Evolutionary conservation across 2,329 filamentous ascomycete genomes (phyloP).

Genomic region (Cladorrhinum sp.): DNA sequence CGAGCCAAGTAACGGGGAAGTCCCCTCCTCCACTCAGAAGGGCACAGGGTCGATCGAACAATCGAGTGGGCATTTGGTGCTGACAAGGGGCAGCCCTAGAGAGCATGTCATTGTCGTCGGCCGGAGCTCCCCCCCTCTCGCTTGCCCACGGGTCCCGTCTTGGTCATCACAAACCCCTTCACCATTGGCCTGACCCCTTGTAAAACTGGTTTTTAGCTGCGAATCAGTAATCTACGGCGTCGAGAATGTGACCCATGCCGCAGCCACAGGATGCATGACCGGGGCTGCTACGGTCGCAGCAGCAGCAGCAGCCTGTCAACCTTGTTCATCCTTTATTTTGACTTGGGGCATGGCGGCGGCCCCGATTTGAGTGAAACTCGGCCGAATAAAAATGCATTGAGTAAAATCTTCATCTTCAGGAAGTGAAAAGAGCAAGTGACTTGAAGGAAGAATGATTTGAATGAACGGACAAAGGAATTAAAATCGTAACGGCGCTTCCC

Average conservation of each 20-base stretch:
- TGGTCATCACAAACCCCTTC: not conserved
- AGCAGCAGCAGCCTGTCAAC: not conserved
- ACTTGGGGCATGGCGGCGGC: not conserved
- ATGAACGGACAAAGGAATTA: not conserved
- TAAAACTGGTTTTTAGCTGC: not conserved
- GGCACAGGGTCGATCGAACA: not conserved
- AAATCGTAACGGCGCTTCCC: not conserved
- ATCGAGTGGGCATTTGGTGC: slow-evolving; percentile 1
- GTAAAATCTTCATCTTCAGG: not conserved
- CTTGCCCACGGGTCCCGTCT: not conserved
- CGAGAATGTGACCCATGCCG: not conserved
- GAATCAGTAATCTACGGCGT: not conserved
- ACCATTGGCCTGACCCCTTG: not conserved
- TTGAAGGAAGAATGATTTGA: not conserved
- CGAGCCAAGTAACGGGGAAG: too few relatives aligned
- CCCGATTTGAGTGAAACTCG: not conserved
- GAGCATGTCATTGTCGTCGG: not conserved
- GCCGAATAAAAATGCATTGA: too few relatives aligned
- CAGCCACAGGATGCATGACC: not conserved
- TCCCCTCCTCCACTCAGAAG: too few relatives aligned
- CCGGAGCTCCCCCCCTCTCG: not conserved
- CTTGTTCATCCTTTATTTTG: not conserved
- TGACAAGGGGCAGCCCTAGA: not conserved
- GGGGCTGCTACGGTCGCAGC: not conserved
- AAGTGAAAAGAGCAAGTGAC: not conserved